Evolutionary conservation across 2,329 filamentous ascomycete genomes (phyloP), one percentile per base, ranked within the genome.

Genomic region (Tolypocladium sp.): DNA sequence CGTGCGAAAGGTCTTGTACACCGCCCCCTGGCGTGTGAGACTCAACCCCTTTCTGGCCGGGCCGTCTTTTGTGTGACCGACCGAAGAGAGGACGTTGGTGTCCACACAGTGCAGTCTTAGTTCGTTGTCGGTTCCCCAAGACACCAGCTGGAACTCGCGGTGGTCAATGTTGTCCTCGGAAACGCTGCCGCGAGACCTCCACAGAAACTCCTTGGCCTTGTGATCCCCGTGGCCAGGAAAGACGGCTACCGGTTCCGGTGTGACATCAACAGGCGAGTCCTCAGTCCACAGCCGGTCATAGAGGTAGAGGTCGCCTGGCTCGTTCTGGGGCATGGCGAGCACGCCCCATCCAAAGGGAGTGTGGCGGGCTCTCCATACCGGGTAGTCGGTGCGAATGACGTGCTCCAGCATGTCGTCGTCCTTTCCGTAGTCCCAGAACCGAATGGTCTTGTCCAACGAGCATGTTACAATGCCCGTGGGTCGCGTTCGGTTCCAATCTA

Each of bases 131-230:
- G 90, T 87, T 33, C 92, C 92, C 92, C 92, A 97, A 0, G 92
- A 92, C 0, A 97, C 90, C 22, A 97, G 79, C 71, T 97, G 92
- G 63, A 96, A 97, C 57, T 97, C 92, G 66, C 93, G 85, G 62
- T 92, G 79, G 67, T 97, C 92, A 53, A 88, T 74, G n/a, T 83
- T 82, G 58, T 91, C 83, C 20, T 84, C 82, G 22, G 82, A 82
- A 25, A 87, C 79, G 20, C 75, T 75, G 42, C 92, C 92, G 58
- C 92, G 85, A 55, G 85, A 84, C 70, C 92, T 83, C 92, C 92
- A 97, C 13, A 97, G 76, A 62, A 97, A 97, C 67, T 97, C 92
- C 68, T 94, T 96, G 37, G 91, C 91, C 68, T 92, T 86, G 65
- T 85, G 79, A 55, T 79, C 80, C 25, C 82, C 82, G 64, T 88